Base-by-base conservation (phyloP, 257 asterid genomes). In the Eucommia ulmoides region DNA sequence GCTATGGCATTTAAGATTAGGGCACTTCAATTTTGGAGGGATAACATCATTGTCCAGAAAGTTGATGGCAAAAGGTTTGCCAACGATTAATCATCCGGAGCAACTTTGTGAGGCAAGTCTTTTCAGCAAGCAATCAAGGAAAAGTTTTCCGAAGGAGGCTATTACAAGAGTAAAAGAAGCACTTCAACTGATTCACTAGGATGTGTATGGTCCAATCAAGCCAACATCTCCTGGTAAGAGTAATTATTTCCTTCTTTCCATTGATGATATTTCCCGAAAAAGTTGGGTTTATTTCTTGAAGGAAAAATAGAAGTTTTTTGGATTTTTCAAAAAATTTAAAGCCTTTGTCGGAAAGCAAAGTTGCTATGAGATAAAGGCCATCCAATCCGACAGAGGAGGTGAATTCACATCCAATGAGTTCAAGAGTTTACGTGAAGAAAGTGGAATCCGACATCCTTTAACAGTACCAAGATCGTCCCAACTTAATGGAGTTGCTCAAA, bases 81-180 rank as follows among this genome's bases (percentile, higher is more conserved):
- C 16, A 8, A 8, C 16, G 3, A 38, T 38, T 5, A 3, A 38
- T 38, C 45, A 38, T 38, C 45, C 45, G 3, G n/a, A 38, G 10
- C 45, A 38, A 38, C 45, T 38, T 38, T 38, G 45, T 38, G 45
- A 38, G n/a, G n/a, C 17, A 38, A 8, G 45, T 38, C 45, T 38
- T 38, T 38, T 3, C n/a, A 18, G n/a, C 10, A 38, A 38, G 3
- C n/a, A 38, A 38, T 7, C 16, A 3, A 3, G 16, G 2, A 38
- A 7, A 15, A 38, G 6, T 38, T 38, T 38, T 15, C 45, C 45
- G 2, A 38, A 38, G 45, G 45, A 38, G 16, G 7, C 45, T 14
- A 5, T 14, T 7, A 38, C 45, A 38, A 7, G 45, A 38, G 45
- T 4, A 3, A 7, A 2, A 38, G n/a, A 38, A 2, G 8, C 38